Evolutionary conservation across 2,329 filamentous ascomycete species (phyloP).

Genomic region (Trichoderma breve): DNA sequence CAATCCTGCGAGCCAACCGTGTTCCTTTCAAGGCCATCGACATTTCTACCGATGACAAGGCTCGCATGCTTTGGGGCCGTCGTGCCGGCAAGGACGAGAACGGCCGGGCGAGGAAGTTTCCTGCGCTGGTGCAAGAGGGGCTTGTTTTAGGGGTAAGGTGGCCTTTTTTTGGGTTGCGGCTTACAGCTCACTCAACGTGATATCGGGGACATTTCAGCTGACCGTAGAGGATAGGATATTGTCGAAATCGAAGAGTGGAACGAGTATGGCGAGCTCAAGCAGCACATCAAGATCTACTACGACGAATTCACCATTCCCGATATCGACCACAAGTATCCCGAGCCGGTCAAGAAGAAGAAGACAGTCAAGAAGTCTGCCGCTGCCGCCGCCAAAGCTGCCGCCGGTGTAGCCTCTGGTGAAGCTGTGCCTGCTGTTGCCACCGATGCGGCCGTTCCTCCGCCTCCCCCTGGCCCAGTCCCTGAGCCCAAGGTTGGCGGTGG

Average conservation of each 20-base stretch:
- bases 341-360: conserved; percentile 35
- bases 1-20: conserved; percentile 90
- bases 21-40: conserved; percentile 93
- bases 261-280: conserved; percentile 91
- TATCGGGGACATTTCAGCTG: background rate
- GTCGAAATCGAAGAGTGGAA: conserved; percentile 98
- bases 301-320: conserved; percentile 60
- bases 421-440: conserved; percentile 24
- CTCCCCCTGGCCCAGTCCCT: conserved; percentile 26
- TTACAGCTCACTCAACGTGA: background rate
- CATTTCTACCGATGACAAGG: conserved; percentile 84
- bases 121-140: conserved; percentile 83
- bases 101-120: conserved; percentile 71
- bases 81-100: conserved; percentile 68
- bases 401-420: conserved; percentile 25
- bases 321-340: conserved; percentile 52
- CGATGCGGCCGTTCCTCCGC: conserved; percentile 27
- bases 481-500: conserved; percentile 25
- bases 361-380: conserved; percentile 29
- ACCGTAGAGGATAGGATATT: conserved; percentile 62
- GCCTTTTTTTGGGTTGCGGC: background rate
- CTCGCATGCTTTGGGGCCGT: conserved; percentile 83
- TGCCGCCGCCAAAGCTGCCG: conserved; percentile 26
- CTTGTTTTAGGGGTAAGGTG: conserved; percentile 71
- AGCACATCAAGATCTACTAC: conserved; percentile 71